Percentiles rank a stretch among this genome's conserved stretches.
Evolutionary conservation across 164 flowering plant species (phyloP).

Genomic region (Protea cynaroides): DNA sequence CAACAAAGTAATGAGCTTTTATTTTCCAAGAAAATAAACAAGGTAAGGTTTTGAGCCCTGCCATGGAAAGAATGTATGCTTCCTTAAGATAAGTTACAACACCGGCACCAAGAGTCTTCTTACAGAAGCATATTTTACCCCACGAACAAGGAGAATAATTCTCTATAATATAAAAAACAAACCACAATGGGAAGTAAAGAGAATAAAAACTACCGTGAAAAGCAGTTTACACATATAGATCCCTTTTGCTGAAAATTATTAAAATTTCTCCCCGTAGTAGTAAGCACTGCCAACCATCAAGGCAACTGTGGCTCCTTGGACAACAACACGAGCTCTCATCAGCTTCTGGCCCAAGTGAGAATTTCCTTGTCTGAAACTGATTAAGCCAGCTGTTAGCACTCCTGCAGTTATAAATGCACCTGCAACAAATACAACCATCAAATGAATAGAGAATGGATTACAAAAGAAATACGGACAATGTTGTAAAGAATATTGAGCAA

Average conservation of each 20-base stretch:
- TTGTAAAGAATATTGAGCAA: neutral
- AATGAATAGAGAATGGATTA: neutral
- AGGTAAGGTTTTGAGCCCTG: neutral
- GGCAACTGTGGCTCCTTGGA: constrained; percentile 91
- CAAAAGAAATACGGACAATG: no score
- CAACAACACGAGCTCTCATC: constrained; percentile 92
- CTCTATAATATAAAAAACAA: neutral
- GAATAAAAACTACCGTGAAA: neutral
- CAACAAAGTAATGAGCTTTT: neutral
- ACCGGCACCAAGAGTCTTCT: neutral
- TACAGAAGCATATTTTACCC: neutral
- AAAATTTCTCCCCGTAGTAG: constrained; percentile 53
- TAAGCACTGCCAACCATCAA: constrained; percentile 88
- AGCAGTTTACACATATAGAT: neutral
- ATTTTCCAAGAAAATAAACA: neutral
- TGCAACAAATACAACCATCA: constrained; percentile 25
- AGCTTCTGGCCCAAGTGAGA: constrained; percentile 82
- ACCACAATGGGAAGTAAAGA: neutral
- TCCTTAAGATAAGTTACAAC: no score
- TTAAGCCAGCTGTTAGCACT: constrained; percentile 85
- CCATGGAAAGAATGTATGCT: neutral
- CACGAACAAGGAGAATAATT: neutral
- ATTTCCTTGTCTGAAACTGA: constrained; percentile 87
- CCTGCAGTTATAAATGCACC: constrained; percentile 92
- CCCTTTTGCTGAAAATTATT: constrained; percentile 6